Evolutionary conservation across 176 grass and related monocot species (phyloP), one percentile per base, ranked within the genome.

Genomic region (Oryza glumipatula): DNA sequence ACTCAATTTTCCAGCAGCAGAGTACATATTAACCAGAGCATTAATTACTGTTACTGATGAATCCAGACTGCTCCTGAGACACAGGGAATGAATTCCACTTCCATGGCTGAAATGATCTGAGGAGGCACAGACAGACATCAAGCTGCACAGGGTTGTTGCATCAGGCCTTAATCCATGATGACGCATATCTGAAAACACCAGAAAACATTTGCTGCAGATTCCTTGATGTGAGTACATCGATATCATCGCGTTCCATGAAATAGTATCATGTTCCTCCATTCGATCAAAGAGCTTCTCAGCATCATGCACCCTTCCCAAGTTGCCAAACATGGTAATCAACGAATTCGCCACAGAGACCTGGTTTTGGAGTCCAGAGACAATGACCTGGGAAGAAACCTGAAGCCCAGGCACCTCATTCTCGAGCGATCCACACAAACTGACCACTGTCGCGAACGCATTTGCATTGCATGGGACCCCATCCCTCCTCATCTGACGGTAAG

Each of bases 191-290:
- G 94, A 88, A 75, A 97, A 86, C 39, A 84, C 14, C 46, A 75
- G 44, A 75, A 94, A 86, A n/a, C 89, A 91, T 60, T 86, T 78
- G 8, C 77, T 35, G 60, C 76, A 88, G 19, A 76, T 71, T 13
- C 84, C 86, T 80, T 88, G 71, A n/a, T 81, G 91, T 3, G 87
- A 91, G 52, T 92, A 86, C 39, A 90, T 21, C 1, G 94, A 94
- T 77, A 94, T 83, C 52, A 94, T 92, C 4, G 92, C 80, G 3
- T 97, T 94, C 92, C 92, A 94, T 45, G 94, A 92, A 65, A 97
- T 94, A 2, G 74, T 87, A 58, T 94, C 88, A 3, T 56, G 70
- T 49, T 72, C 79, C 5, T 54, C 70, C 90, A 92, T 92, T 30
- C 2, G 76, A 83, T 86, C 69, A 76, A 97, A 97, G 48, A 97